phyloP scores from a whole-genome alignment of 2,329 filamentous ascomycete species.

The Fusarium napiforme region DNA sequence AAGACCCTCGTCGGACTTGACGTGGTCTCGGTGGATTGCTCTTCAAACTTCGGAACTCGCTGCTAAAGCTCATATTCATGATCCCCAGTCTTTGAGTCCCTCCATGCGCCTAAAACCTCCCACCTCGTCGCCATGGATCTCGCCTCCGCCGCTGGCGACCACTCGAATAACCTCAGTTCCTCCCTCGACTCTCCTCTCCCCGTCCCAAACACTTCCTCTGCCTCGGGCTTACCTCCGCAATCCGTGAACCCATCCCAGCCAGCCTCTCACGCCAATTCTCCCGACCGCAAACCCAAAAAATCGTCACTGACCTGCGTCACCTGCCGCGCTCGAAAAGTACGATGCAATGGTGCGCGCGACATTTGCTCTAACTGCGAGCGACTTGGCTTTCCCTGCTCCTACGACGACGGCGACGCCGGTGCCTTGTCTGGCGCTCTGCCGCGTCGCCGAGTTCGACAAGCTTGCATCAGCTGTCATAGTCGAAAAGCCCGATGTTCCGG shows the following conservation, averaged over 20 bases:
- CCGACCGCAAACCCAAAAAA: conserved; percentile 53
- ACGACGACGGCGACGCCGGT: conserved; percentile 59
- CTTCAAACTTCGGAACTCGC: conserved; percentile 18
- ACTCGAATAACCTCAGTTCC: conserved; percentile 44
- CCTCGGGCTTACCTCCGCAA: conserved; percentile 26
- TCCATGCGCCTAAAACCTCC: conserved; percentile 41
- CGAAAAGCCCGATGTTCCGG: conserved; percentile 69
- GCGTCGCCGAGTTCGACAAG: conserved; percentile 65
- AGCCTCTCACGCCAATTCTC: conserved; percentile 43
- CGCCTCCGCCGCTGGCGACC: conserved; percentile 42
- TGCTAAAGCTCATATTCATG: conserved; percentile 27
- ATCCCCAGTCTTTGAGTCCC: conserved; percentile 32
- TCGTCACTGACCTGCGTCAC: conserved; percentile 63
- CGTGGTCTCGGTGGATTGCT: conserved; percentile 34
- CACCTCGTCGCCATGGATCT: conserved; percentile 45
- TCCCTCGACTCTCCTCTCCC: conserved; percentile 43
- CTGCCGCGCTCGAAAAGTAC: conserved; percentile 67
- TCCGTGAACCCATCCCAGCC: conserved; percentile 34
- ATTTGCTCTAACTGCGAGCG: conserved; percentile 69
- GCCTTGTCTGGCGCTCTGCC: conserved; percentile 59
- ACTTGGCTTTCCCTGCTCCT: conserved; percentile 67
- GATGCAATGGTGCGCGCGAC: conserved; percentile 65
- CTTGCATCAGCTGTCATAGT: conserved; percentile 67
- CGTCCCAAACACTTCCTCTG: conserved; percentile 7
- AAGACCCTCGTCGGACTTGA: conserved; percentile 32